Percentiles rank a stretch among this genome's conserved stretches.
Evolutionary conservation across 495 filamentous ascomycete genomes (phyloP).

Genomic region (Zalerion maritima): DNA sequence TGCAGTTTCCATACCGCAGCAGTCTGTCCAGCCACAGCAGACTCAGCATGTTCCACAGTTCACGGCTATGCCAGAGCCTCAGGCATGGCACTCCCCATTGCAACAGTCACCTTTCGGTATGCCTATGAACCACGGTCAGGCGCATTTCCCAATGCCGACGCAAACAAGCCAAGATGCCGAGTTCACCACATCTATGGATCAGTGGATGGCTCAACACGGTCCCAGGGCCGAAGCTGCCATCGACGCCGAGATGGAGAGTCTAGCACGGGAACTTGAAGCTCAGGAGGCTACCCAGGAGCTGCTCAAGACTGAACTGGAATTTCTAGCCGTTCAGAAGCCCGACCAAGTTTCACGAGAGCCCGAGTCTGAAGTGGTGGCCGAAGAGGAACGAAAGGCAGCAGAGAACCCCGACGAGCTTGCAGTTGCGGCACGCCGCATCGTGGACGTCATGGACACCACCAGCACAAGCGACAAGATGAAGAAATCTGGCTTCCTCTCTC

Average conservation of each 20-base stretch:
- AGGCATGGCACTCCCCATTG: background rate
- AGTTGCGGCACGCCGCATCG: slow-evolving; percentile 22
- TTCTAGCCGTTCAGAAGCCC: background rate
- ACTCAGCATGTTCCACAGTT: slow-evolving; percentile 5
- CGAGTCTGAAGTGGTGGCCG: slow-evolving; percentile 1
- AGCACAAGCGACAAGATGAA: slow-evolving; percentile 28
- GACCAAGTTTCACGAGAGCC: background rate
- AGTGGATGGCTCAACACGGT: slow-evolving; percentile 20
- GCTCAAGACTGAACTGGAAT: slow-evolving; percentile 7
- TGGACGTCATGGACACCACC: slow-evolving; percentile 20
- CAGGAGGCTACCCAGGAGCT: too few relatives aligned
- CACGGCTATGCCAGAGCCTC: slow-evolving; percentile 6
- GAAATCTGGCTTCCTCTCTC: slow-evolving; percentile 25
- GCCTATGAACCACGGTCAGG: background rate
- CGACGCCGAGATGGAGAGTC: slow-evolving; percentile 9
- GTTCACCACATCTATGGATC: slow-evolving; percentile 9
- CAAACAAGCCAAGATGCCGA: slow-evolving; percentile 8
- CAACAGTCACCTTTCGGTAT: background rate
- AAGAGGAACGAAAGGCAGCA: slow-evolving; percentile 7
- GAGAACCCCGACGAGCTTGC: slow-evolving; percentile 26
- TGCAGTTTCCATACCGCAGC: background rate
- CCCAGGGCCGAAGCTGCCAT: slow-evolving; percentile 7
- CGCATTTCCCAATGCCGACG: background rate
- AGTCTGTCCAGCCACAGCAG: slow-evolving; percentile 1
- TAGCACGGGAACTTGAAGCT: slow-evolving; percentile 9